Percentiles rank a stretch among this genome's conserved stretches.
phyloP scores from a whole-genome alignment of 805 yeast genomes.

The Debaryomyces prosopidis region DNA sequence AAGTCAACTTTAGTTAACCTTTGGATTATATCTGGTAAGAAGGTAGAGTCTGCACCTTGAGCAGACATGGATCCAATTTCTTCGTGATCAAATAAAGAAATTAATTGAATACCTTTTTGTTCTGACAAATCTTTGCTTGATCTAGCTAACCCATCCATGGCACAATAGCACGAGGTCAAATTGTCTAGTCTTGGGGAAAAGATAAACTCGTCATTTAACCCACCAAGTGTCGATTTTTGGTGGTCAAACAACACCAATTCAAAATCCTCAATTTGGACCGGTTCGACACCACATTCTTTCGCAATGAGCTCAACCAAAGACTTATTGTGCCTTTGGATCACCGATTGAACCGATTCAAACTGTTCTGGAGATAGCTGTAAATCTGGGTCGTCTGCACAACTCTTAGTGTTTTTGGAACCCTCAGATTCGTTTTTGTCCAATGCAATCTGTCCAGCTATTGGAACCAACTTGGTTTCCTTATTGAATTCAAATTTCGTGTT shows the following conservation, averaged over 20 bases:
- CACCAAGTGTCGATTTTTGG: constrained; percentile 82
- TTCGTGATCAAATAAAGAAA: constrained; percentile 92
- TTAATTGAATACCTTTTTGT: constrained; percentile 64
- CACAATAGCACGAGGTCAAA: constrained; percentile 81
- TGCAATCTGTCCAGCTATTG: constrained; percentile 69
- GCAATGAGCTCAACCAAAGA: constrained; percentile 72
- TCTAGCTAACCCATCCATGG: constrained; percentile 68
- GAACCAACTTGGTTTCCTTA: constrained; percentile 81
- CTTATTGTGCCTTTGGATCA: constrained; percentile 73
- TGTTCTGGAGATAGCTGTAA: constrained; percentile 49
- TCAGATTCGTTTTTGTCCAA: constrained; percentile 20
- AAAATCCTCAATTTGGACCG: constrained; percentile 78
- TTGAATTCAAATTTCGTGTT: constrained; percentile 83
- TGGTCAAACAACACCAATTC: constrained; percentile 85
- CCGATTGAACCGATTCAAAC: constrained; percentile 63
- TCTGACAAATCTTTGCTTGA: constrained; percentile 44
- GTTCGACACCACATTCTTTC: constrained; percentile 52
- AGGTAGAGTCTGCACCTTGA: constrained; percentile 95
- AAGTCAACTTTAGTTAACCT: constrained; percentile 52
- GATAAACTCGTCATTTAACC: constrained; percentile 84
- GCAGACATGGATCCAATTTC: constrained; percentile 93
- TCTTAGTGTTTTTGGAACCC: constrained; percentile 14
- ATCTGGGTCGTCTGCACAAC: constrained; percentile 55
- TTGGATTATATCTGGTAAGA: constrained; percentile 74
- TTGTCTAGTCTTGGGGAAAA: constrained; percentile 92